phyloP scores from a whole-genome alignment of 192 early-diverging fungal genomes.

The Entrophospora sp. region DNA sequence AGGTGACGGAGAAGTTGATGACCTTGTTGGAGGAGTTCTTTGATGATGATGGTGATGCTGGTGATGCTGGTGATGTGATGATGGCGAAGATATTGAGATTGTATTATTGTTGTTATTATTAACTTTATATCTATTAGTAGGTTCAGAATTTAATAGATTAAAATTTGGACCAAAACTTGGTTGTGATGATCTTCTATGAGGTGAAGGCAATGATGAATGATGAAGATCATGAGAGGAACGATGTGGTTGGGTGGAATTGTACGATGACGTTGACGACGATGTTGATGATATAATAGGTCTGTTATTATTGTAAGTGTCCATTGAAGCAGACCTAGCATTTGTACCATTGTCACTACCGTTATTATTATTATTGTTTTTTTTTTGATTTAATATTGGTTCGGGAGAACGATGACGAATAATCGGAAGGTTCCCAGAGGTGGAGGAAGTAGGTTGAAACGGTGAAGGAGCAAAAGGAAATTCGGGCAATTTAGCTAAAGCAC shows the following conservation, averaged over 20 bases:
- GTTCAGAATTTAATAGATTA: conserved; percentile 17
- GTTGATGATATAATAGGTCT: too few species aligned
- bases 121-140: conserved; percentile 1
- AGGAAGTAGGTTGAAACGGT: neutral
- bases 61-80: too few species aligned
- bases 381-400: conserved; percentile 5
- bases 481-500: conserved; percentile 13
- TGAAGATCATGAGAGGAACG: neutral
- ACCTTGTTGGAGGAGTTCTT: neutral
- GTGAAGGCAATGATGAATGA: neutral
- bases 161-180: conserved; percentile 14
- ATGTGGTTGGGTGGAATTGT: neutral
- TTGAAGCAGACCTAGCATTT: neutral
- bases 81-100: too few species aligned
- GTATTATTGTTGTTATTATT: neutral
- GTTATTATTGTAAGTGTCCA: neutral
- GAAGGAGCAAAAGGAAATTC: conserved; percentile 15
- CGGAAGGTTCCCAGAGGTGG: too few species aligned
- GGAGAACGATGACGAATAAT: conserved; percentile 15
- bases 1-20: conserved; percentile 2
- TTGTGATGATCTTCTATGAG: conserved; percentile 5
- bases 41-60: too few species aligned
- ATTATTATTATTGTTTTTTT: too few species aligned
- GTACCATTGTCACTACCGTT: neutral
- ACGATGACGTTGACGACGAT: neutral